Base-by-base conservation (phyloP, 192 early-diverging fungal species). In the Glomus cerebriforme region DNA sequence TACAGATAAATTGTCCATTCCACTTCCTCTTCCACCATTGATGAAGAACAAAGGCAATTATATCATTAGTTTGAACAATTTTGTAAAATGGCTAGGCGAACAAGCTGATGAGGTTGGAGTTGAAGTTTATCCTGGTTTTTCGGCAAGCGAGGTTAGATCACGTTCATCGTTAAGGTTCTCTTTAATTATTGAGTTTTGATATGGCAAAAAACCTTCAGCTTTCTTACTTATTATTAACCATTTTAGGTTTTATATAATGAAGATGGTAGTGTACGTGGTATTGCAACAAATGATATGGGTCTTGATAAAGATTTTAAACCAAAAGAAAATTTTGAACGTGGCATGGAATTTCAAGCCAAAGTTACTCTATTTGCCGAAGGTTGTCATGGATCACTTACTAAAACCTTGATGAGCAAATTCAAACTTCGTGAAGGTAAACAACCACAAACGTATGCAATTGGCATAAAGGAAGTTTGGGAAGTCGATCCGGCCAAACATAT, bases 381-480 rank as follows among this genome's bases (percentile, higher is more conserved):
- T 31, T 99, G 98, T 85, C 98, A 99, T 80, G 97, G 98, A 17
- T 94, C 93, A 58, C 88, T 99, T 39, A 93, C 96, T 62, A 99
- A 99, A 87, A 88, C 93, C 69, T 83, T 98, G 74, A 91, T 95
- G 81, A 84, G 88, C 79, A 94, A 96, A 83, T 96, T 97, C 81
- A 91, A 93, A 83, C 86, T 99, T 73, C 90, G 98, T 32, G 91
- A 96, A 32, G 93, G 98, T 59, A 87, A 86, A 62, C 85, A 95
- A 73, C 93, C 90, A 59, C 98, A 99, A 87, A 96, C 95, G 0
- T 99, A 99, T 78, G 98, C 94, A 15, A 88, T 99, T 60, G 98
- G 98, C 10, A 82, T 99, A 73, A 99, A 99, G 87, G 98, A 99
- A 86, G 95, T 96, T 49, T 99, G 98, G 98, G 97, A 99, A 85